Base-by-base conservation (phyloP, 106 monocot genomes). In the Amphibolis antarctica region DNA sequence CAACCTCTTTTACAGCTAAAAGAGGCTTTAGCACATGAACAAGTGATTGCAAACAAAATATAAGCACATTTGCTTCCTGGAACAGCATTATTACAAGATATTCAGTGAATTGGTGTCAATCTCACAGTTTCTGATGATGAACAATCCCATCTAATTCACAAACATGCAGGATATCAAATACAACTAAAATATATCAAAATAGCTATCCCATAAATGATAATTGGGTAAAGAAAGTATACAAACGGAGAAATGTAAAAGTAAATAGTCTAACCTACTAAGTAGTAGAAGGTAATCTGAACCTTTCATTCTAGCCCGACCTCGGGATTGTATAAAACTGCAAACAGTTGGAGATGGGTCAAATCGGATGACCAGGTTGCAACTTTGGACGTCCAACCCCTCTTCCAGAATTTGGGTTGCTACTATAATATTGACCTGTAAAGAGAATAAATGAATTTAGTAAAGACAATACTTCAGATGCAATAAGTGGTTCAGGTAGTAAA, bases 331-430 rank as follows among this genome's bases (percentile, higher is more conserved):
- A 69, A 86, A 86, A 61, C 86, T 86, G 59, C 77, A 83, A 11
- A 79, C 82, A 63, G 73, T 86, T 31, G 46, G 48, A 58, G 75
- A 55, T 13, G 64, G 82, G 69, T 86, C 86, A 74, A 86, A 86
- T 24, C 86, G 67, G 53, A 86, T 42, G 12, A 86, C 86, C 53
- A 86, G 69, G 42, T 86, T 86, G 71, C 86, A 86, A 56, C 83
- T 83, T 15, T 77, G 86, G 4, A 86, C 82, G 69, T 86, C 86
- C 29, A 86, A 55, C 15, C 86, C 86, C 55, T 86, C 86, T 55
- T 86, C 86, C n/a, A 86, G 77, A 66, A 86, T 80, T 28, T 86
- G 79, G 7, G 86, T 86, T 28, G 86, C 79, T 57, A 86, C 71
- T 55, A 86, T 86, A 42, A 86, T 61, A 56, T 83, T 83, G 14